Conservation (phyloP, 202 grass and related monocot species). For the Musa balbisiana region DNA sequence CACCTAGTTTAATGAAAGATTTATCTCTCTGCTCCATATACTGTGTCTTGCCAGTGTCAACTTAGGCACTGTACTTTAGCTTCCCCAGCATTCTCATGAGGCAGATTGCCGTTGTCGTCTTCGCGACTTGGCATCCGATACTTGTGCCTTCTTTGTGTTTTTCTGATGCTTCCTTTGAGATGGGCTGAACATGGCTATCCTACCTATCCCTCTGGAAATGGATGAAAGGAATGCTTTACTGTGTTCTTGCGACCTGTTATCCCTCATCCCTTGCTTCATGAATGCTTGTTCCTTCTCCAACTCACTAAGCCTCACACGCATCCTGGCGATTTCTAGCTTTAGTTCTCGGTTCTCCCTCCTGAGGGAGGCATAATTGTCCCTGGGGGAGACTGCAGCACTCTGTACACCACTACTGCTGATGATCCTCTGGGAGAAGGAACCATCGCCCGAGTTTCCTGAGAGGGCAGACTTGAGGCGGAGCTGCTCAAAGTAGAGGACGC, state of each 20-base stretch:
- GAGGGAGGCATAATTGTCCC: slow-evolving; percentile 80
- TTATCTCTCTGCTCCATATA: background rate
- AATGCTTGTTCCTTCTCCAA: slow-evolving; percentile 78
- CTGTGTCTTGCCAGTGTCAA: background rate
- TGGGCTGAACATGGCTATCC: slow-evolving; percentile 51
- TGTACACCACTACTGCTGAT: slow-evolving; percentile 60
- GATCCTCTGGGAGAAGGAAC: slow-evolving; percentile 50
- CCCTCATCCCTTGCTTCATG: slow-evolving; percentile 69
- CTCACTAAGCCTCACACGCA: slow-evolving; percentile 81
- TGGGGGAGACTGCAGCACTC: slow-evolving; percentile 77
- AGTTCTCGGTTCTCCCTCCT: slow-evolving; percentile 85
- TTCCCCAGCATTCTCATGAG: background rate
- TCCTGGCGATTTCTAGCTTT: slow-evolving; percentile 76
- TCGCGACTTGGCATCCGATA: slow-evolving; percentile 18
- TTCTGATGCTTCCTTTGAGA: slow-evolving; percentile 24
- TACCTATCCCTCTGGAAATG: slow-evolving; percentile 56
- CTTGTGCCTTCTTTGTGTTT: slow-evolving; percentile 12
- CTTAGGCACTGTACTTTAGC: background rate
- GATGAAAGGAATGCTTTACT: slow-evolving; percentile 55
- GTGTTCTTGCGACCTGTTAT: slow-evolving; percentile 30
- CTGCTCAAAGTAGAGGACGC: slow-evolving; percentile 88
- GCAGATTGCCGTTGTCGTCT: slow-evolving; percentile 28
- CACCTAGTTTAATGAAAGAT: background rate
- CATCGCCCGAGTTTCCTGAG: slow-evolving; percentile 23
- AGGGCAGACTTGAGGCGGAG: slow-evolving; percentile 75